A percentile compares a stretch with the other conserved stretches of the same genome.
Evolutionary conservation across 208 protist species (phyloP).

Genomic region (Spongospora subterranea): DNA sequence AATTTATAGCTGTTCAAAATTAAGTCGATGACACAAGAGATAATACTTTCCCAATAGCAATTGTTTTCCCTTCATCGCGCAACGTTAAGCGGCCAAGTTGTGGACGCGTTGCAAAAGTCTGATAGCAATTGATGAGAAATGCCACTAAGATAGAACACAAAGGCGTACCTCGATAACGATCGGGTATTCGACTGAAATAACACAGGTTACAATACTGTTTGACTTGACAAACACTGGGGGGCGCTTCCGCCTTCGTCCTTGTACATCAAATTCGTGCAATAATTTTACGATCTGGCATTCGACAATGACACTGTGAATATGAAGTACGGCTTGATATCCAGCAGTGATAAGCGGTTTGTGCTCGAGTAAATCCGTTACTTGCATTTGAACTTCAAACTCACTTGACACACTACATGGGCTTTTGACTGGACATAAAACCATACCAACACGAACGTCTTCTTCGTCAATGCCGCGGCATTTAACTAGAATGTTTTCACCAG

Average conservation of each 20-base stretch:
- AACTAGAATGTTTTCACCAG: constrained; percentile 57
- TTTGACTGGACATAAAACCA: constrained; percentile 50
- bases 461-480: constrained; percentile 57
- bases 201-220: constrained; percentile 44
- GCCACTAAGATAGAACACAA: background rate
- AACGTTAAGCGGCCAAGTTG: constrained; percentile 72
- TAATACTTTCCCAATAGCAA: constrained; percentile 71
- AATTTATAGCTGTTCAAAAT: no score
- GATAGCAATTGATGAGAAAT: constrained; percentile 50
- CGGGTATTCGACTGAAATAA: constrained; percentile 60
- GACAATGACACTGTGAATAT: constrained; percentile 63
- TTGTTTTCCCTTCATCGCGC: constrained; percentile 72
- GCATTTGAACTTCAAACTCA: constrained; percentile 65
- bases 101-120: constrained; percentile 64
- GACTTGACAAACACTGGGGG: constrained; percentile 64
- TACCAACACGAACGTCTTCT: constrained; percentile 46
- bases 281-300: constrained; percentile 65
- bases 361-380: constrained; percentile 65
- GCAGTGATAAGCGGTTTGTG: constrained; percentile 67
- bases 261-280: background rate
- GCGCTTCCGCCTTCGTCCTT: constrained; percentile 54
- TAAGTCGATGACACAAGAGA: background rate
- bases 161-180: background rate
- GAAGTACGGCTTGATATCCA: constrained; percentile 65
- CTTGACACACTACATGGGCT: background rate